Conservation (phyloP, 1,139 yeast species). For the Nematodospora anomalae region DNA sequence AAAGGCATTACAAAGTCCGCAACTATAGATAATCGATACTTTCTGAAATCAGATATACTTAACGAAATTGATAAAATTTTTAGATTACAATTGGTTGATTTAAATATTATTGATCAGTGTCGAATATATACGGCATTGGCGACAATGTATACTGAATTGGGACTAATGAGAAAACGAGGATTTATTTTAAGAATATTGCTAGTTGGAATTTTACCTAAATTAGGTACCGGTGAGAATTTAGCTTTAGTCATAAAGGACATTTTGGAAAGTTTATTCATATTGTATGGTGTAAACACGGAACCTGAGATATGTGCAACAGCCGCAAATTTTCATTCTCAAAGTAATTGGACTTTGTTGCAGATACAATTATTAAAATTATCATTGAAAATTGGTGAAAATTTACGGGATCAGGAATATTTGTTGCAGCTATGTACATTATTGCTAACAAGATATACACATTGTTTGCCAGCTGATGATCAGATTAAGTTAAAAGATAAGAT, state of each 20-base stretch:
- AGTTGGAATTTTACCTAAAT: slow-evolving; percentile 49
- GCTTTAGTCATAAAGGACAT: slow-evolving; percentile 26
- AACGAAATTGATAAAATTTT: slow-evolving; percentile 49
- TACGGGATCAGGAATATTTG: slow-evolving; percentile 48
- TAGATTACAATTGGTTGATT: slow-evolving; percentile 38
- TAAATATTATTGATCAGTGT: slow-evolving; percentile 55
- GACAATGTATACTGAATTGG: slow-evolving; percentile 59
- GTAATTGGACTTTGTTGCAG: slow-evolving; percentile 58
- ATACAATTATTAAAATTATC: slow-evolving; percentile 58
- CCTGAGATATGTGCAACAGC: slow-evolving; percentile 27
- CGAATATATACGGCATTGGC: slow-evolving; percentile 68
- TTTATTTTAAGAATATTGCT: slow-evolving; percentile 66
- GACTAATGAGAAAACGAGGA: slow-evolving; percentile 65
- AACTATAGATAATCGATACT: slow-evolving; percentile 28
- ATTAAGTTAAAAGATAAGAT: slow-evolving; percentile 28
- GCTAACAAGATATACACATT: slow-evolving; percentile 54
- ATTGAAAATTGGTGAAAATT: slow-evolving; percentile 51
- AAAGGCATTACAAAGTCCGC: neutral
- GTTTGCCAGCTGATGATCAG: slow-evolving; percentile 43
- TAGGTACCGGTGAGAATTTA: slow-evolving; percentile 17
- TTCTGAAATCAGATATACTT: slow-evolving; percentile 45
- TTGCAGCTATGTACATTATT: slow-evolving; percentile 51
- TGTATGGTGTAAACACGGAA: slow-evolving; percentile 41
- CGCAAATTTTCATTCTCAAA: slow-evolving; percentile 24
- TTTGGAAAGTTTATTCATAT: slow-evolving; percentile 38